These are phyloP conservation scores for Evernia prunastri DNA, from an alignment of 495 filamentous ascomycete genomes.

Conservation along the genomic window DNA sequence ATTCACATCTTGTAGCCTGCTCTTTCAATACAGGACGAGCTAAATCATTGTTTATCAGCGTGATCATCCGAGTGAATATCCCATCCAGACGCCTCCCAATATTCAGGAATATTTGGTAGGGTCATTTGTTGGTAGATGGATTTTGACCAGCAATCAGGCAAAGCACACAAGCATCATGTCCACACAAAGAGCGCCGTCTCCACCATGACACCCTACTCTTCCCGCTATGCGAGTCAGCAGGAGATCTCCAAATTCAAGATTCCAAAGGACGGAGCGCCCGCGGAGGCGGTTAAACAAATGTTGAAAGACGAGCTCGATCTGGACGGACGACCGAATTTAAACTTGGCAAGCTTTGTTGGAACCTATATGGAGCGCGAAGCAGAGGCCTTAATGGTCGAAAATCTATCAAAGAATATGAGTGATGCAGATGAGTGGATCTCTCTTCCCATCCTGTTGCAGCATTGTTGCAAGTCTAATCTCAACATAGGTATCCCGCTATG, in stretches of 20 bases:
- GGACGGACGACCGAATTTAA: conserved; percentile 66
- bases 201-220: conserved; percentile 57
- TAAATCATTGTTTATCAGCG: neutral
- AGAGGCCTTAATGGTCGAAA: conserved; percentile 59
- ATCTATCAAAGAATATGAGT: conserved; percentile 58
- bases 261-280: conserved; percentile 53
- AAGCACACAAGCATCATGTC: conserved; percentile 38
- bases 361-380: conserved; percentile 68
- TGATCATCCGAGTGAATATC: neutral
- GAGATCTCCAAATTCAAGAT: conserved; percentile 65
- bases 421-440: conserved; percentile 72
- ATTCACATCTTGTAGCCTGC: neutral
- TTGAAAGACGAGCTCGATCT: conserved; percentile 69
- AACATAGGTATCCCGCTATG: conserved; percentile 72
- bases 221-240: conserved; percentile 51
- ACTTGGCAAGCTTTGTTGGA: conserved; percentile 64
- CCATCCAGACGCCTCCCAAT: neutral
- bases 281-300: conserved; percentile 60
- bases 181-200: conserved; percentile 38
- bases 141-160: conserved; percentile 35
- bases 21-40: neutral
- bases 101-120: neutral
- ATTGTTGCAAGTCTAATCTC: no score
- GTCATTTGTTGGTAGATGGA: neutral
- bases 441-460: no score